Conservation (phyloP, 495 filamentous ascomycete species). For the Lasiosphaeriaceae sp. region DNA sequence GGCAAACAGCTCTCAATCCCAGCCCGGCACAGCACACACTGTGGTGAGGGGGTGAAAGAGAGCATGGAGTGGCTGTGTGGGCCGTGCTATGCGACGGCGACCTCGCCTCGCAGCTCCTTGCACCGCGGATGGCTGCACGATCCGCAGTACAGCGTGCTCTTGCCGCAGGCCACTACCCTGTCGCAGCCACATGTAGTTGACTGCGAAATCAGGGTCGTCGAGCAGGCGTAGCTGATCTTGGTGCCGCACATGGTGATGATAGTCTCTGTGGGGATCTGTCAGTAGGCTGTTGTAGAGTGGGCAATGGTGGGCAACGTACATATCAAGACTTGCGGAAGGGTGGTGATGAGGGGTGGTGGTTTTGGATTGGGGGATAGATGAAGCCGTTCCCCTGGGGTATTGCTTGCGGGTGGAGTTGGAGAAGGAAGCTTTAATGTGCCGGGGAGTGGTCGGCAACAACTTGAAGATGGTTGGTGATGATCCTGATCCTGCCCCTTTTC, state of each 20-base stretch:
- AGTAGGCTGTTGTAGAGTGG: background rate
- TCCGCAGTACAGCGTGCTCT: conserved; percentile 31
- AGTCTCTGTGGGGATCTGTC: background rate
- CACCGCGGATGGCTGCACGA: conserved; percentile 26
- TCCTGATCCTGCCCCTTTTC: background rate
- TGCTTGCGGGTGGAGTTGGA: too few species aligned
- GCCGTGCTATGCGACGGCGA: conserved; percentile 2
- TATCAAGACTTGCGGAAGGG: too few species aligned
- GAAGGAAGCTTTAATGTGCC: too few species aligned
- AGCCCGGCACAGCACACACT: too few species aligned
- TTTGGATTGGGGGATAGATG: too few species aligned
- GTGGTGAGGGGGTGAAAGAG: too few species aligned
- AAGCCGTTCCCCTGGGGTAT: too few species aligned
- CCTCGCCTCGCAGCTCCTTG: conserved; percentile 26
- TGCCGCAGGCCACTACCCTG: conserved; percentile 25
- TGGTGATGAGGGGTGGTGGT: too few species aligned
- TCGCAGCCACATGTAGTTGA: conserved; percentile 26
- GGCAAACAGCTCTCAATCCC: too few species aligned
- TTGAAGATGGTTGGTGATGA: background rate
- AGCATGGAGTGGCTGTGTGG: too few species aligned
- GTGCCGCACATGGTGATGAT: conserved; percentile 27
- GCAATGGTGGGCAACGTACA: background rate
- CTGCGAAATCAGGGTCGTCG: conserved; percentile 26
- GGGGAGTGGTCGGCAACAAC: too few species aligned
- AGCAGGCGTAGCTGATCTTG: conserved; percentile 29